phyloP scores from a whole-genome alignment of 495 filamentous ascomycete species.

The Penicillium argentinense region DNA sequence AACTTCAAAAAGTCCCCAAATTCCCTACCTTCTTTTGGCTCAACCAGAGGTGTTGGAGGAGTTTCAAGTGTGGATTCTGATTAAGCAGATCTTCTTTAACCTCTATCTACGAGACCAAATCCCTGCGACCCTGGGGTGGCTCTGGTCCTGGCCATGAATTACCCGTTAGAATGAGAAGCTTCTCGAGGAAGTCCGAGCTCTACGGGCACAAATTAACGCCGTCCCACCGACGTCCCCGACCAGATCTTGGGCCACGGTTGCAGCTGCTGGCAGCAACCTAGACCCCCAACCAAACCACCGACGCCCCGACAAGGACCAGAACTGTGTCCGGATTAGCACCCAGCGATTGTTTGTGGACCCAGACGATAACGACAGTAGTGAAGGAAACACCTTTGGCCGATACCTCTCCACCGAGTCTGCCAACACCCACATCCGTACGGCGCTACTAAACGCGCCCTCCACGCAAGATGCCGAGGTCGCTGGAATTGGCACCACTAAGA shows the following conservation, averaged over 20 bases:
- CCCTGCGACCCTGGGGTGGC: too few species aligned
- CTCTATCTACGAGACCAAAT: too few species aligned
- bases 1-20: too few species aligned
- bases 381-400: conserved; percentile 15
- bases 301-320: conserved; percentile 12
- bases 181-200: conserved; percentile 12
- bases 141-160: too few species aligned
- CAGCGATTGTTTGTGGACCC: conserved; percentile 17
- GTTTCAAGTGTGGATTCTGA: too few species aligned
- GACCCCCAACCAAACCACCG: conserved; percentile 1
- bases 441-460: conserved; percentile 12
- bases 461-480: conserved; percentile 16
- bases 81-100: too few species aligned
- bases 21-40: too few species aligned
- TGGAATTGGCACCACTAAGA: conserved; percentile 19
- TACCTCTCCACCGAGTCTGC: conserved; percentile 18
- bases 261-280: not conserved
- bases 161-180: conserved; percentile 22
- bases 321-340: conserved; percentile 16
- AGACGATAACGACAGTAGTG: conserved; percentile 13
- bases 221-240: conserved; percentile 4
- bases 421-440: conserved; percentile 15
- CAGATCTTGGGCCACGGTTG: conserved; percentile 8
- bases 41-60: too few species aligned
- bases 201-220: conserved; percentile 8